Evolutionary conservation across 495 filamentous ascomycete genomes (phyloP).

Genomic region (Pyrenula aspistea): DNA sequence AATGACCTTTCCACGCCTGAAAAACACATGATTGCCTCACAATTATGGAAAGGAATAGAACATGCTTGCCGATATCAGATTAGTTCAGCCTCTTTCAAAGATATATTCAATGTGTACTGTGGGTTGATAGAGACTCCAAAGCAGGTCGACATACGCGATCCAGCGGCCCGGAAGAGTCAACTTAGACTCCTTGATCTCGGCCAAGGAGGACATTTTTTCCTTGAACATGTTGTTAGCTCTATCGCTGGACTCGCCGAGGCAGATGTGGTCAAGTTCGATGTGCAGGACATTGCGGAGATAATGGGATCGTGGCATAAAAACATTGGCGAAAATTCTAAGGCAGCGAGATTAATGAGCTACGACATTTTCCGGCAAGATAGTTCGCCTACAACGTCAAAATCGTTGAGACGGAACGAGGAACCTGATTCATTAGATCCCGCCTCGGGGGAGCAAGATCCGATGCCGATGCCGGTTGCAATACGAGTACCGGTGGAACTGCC

Average conservation of each 20-base stretch:
- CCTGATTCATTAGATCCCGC: too few relatives aligned
- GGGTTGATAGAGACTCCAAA: neutral
- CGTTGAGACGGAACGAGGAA: too few relatives aligned
- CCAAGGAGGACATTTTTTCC: conserved; percentile 39
- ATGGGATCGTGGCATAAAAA: conserved; percentile 51
- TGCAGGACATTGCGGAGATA: conserved; percentile 70
- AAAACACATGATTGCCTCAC: neutral
- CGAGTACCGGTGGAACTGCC: neutral
- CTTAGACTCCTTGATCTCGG: conserved; percentile 54
- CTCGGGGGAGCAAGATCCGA: too few relatives aligned
- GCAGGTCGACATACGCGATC: conserved; percentile 20
- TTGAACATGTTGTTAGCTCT: conserved; percentile 45
- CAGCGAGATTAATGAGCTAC: conserved; percentile 54
- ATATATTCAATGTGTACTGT: neutral
- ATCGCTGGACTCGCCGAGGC: conserved; percentile 49
- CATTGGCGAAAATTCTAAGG: conserved; percentile 21
- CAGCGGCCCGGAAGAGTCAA: conserved; percentile 47
- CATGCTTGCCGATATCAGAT: neutral
- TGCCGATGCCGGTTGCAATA: too few relatives aligned
- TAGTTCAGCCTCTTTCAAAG: neutral
- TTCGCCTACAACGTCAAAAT: too few relatives aligned
- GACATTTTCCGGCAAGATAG: conserved; percentile 40
- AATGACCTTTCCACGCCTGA: neutral
- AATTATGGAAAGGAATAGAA: neutral
- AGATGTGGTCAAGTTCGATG: conserved; percentile 68